Evolutionary conservation across 352 stramenopile genomes (phyloP).

Genomic region (Pythium monospermum): DNA sequence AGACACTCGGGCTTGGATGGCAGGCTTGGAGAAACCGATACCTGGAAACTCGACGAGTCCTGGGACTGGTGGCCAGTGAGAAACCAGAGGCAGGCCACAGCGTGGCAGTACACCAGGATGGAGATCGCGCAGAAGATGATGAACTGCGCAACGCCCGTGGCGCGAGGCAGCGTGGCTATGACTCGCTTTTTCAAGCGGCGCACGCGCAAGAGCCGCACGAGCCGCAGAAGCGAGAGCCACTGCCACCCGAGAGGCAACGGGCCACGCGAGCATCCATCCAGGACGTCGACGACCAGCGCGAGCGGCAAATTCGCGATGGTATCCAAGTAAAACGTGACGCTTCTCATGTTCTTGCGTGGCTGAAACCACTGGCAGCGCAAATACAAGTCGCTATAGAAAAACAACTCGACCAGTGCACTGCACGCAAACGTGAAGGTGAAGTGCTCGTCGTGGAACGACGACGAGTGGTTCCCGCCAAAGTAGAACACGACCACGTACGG

Average conservation of each 20-base stretch:
- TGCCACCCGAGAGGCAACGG: conserved; percentile 8
- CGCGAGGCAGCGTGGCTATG: conserved; percentile 10
- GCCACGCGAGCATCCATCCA: conserved; percentile 12
- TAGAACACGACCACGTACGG: conserved; percentile 28
- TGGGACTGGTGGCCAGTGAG: conserved; percentile 18
- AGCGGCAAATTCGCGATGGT: conserved; percentile 20
- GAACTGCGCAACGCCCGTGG: conserved; percentile 22
- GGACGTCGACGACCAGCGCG: conserved; percentile 19
- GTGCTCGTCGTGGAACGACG: conserved; percentile 8
- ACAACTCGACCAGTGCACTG: conserved; percentile 16
- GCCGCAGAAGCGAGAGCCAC: conserved; percentile 21
- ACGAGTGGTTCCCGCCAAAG: conserved; percentile 14
- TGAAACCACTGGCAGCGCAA: conserved; percentile 13
- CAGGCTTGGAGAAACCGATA: neutral
- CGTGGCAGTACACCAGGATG: conserved; percentile 28
- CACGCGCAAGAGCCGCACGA: conserved; percentile 24
- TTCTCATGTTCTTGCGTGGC: conserved; percentile 13
- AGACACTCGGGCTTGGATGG: conserved; percentile 22
- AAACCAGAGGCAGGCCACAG: conserved; percentile 24
- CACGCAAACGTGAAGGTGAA: conserved; percentile 19
- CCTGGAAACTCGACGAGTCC: neutral
- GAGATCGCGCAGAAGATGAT: conserved; percentile 25
- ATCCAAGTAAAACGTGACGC: conserved; percentile 20
- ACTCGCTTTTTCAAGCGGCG: conserved; percentile 18
- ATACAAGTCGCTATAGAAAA: conserved; percentile 23